Conservation (phyloP, 495 filamentous ascomycete genomes). For the Amorphotheca resinae region DNA sequence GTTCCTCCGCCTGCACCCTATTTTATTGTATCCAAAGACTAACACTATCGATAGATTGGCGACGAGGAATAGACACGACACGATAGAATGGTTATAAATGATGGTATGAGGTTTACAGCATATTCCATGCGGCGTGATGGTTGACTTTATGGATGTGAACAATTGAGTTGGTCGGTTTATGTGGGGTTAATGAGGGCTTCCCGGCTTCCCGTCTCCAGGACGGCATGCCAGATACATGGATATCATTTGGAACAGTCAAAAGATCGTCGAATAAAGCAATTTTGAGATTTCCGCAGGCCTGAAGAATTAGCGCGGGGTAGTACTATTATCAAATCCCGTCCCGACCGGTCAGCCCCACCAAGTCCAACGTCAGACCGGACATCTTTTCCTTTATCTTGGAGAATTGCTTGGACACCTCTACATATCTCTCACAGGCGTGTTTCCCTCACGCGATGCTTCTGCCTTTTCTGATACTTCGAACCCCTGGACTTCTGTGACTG, state of each 20-base stretch:
- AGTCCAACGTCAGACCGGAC: background rate
- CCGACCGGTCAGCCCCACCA: conserved; percentile 10
- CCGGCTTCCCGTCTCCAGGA: conserved; percentile 1
- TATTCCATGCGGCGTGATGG: conserved; percentile 16
- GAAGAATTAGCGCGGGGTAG: conserved; percentile 20
- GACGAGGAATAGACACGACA: conserved; percentile 63
- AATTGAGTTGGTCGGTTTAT: conserved; percentile 5
- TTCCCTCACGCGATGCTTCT: no score
- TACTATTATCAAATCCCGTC: conserved; percentile 1
- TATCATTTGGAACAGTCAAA: background rate
- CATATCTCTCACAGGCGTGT: no score
- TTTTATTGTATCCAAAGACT: conserved; percentile 19
- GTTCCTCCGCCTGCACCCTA: background rate
- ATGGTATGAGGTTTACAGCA: conserved; percentile 16
- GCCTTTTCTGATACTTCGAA: no score
- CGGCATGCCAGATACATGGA: conserved; percentile 5
- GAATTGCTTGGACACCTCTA: no score
- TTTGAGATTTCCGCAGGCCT: no score
- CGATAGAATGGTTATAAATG: conserved; percentile 8
- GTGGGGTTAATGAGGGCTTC: conserved; percentile 3
- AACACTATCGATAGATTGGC: conserved; percentile 43
- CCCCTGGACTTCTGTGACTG: no score
- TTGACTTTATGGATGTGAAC: conserved; percentile 19
- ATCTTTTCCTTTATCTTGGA: background rate
- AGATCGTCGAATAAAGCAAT: no score